phyloP scores from a whole-genome alignment of 495 filamentous ascomycete genomes.

The Delitschia confertaspora region DNA sequence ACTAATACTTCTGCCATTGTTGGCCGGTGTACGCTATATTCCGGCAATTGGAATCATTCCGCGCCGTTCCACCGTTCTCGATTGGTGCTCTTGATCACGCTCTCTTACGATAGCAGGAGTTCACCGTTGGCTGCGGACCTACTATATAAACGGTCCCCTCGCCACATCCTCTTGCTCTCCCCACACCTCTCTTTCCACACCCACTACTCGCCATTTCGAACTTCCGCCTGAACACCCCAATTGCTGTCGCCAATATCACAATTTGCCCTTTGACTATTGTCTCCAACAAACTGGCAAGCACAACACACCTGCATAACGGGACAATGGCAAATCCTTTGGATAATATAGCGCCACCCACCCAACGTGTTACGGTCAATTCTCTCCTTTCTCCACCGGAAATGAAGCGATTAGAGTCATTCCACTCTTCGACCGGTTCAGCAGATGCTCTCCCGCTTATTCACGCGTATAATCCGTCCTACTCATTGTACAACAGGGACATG shows the following conservation, averaged over 20 bases:
- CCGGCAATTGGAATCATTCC: slow-evolving; percentile 24
- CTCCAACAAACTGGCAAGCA: neutral
- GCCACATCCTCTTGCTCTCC: slow-evolving; percentile 10
- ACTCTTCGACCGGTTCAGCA: too few relatives aligned
- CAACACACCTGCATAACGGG: slow-evolving; percentile 7
- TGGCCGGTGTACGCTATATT: slow-evolving; percentile 23
- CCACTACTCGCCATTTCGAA: slow-evolving; percentile 2
- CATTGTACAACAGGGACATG: slow-evolving; percentile 24
- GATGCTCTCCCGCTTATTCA: slow-evolving; percentile 9
- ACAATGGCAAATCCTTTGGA: slow-evolving; percentile 23
- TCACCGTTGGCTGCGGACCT: neutral
- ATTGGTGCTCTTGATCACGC: slow-evolving; percentile 13
- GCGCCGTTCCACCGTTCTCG: slow-evolving; percentile 17
- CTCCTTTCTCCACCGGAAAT: slow-evolving; percentile 29
- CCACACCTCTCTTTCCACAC: neutral
- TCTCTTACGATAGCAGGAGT: slow-evolving; percentile 19
- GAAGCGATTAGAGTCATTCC: slow-evolving; percentile 25
- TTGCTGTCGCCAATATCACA: neutral
- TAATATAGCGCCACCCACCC: slow-evolving; percentile 20
- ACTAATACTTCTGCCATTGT: slow-evolving; percentile 15
- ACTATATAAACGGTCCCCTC: slow-evolving; percentile 7
- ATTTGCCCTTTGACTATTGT: neutral
- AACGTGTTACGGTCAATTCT: slow-evolving; percentile 25
- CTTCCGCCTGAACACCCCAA: neutral
- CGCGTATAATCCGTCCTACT: slow-evolving; percentile 23